phyloP scores from a whole-genome alignment of 2,329 filamentous ascomycete species.

The Diaporthe eres region DNA sequence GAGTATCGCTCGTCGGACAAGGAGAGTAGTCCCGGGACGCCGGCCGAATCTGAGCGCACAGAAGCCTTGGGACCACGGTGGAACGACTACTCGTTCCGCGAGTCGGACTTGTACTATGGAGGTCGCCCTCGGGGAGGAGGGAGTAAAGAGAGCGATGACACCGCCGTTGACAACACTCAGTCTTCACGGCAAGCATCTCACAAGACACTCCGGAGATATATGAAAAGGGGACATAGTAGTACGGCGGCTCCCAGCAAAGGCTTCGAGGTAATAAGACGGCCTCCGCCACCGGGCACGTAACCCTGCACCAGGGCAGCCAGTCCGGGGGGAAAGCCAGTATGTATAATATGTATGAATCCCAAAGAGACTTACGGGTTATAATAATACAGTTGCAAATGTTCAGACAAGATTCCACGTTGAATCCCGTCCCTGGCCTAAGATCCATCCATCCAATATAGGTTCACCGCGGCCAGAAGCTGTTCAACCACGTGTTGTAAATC shows the following conservation, averaged over 20 bases:
- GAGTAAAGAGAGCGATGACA: neutral
- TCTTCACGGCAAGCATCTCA: neutral
- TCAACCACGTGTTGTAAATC: neutral
- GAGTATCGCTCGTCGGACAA: neutral
- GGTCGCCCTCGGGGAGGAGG: neutral
- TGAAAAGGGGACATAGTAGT: neutral
- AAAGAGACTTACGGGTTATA: neutral
- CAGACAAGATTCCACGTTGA: neutral
- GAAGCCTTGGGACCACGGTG: constrained; percentile 46
- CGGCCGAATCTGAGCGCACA: neutral
- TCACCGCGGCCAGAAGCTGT: neutral
- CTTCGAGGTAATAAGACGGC: constrained; percentile 17
- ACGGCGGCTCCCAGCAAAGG: neutral
- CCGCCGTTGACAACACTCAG: neutral
- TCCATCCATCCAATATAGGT: too few relatives aligned
- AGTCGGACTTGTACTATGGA: constrained; percentile 53
- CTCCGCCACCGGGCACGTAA: neutral
- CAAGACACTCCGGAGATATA: neutral
- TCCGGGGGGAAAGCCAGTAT: too few relatives aligned
- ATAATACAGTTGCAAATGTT: neutral
- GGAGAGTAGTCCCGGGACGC: neutral
- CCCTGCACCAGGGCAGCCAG: too few relatives aligned
- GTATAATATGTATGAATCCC: neutral
- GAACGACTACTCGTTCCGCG: constrained; percentile 54
- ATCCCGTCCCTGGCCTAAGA: neutral